Percentiles rank a stretch among this genome's conserved stretches.
Conservation (phyloP, 2,329 filamentous ascomycete genomes). For the Alternaria sp. region DNA sequence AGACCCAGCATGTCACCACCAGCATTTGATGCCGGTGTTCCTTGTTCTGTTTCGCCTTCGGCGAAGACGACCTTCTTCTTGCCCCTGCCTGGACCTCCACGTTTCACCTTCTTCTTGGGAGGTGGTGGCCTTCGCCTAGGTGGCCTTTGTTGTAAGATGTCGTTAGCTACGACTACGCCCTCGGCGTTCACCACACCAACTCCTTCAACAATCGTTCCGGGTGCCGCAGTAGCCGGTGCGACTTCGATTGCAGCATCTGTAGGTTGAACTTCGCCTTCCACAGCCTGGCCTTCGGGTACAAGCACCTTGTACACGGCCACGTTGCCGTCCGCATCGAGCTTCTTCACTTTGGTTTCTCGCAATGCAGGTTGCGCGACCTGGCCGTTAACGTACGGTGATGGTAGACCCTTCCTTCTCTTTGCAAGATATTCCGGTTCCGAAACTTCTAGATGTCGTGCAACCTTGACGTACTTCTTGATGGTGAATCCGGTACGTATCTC, state of each 20-base stretch:
- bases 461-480: constrained; percentile 65
- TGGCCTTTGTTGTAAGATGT: constrained; percentile 58
- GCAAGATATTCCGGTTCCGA: constrained; percentile 69
- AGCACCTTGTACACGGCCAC: constrained; percentile 85
- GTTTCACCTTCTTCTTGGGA: constrained; percentile 78
- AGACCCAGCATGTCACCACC: constrained; percentile 38
- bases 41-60: constrained; percentile 55
- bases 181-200: constrained; percentile 68
- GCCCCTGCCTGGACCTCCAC: constrained; percentile 80
- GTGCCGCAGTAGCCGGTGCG: constrained; percentile 59
- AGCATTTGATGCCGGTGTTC: constrained; percentile 35
- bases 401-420: constrained; percentile 67
- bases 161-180: constrained; percentile 64
- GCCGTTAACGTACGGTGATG: constrained; percentile 52
- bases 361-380: constrained; percentile 56
- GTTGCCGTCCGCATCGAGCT: constrained; percentile 78
- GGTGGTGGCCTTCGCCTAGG: constrained; percentile 73
- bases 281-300: constrained; percentile 76
- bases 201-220: constrained; percentile 67
- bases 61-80: constrained; percentile 75
- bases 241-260: constrained; percentile 60
- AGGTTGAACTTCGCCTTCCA: constrained; percentile 81
- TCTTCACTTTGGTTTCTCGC: constrained; percentile 80
- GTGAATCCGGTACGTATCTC: constrained; percentile 61
- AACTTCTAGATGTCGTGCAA: constrained; percentile 65